Conservation (phyloP, 129 eudicot species). For the Centella asiatica region DNA sequence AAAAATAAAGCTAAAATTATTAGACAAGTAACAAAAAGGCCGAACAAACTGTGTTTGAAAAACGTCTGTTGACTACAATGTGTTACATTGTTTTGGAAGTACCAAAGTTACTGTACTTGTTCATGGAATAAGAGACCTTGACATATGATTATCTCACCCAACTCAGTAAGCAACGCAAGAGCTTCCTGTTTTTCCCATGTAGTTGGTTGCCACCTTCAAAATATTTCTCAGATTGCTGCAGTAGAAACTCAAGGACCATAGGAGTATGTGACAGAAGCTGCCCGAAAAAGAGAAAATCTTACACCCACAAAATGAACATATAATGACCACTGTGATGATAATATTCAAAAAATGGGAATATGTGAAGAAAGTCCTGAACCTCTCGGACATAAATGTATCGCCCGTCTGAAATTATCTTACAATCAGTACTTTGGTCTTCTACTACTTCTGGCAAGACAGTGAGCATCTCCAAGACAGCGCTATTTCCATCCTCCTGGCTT, state of each 20-base stretch:
- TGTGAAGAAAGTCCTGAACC: constrained; percentile 31
- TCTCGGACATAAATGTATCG: constrained; percentile 57
- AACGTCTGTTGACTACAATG: background rate
- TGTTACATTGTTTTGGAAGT: background rate
- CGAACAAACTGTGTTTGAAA: background rate
- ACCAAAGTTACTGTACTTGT: constrained; percentile 2
- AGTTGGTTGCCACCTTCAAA: constrained; percentile 37
- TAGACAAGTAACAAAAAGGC: background rate
- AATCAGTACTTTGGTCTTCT: constrained; percentile 60
- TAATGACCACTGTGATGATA: background rate
- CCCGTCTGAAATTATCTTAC: constrained; percentile 34
- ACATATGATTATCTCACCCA: constrained; percentile 53
- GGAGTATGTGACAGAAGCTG: constrained; percentile 88
- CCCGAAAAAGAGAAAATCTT: constrained; percentile 2
- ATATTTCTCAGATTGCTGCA: constrained; percentile 57
- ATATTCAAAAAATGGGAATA: background rate
- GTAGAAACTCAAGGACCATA: constrained; percentile 64
- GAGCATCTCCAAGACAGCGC: constrained; percentile 86
- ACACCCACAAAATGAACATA: background rate
- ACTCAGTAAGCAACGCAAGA: constrained; percentile 88
- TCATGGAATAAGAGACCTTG: constrained; percentile 16
- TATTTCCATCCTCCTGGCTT: constrained; percentile 54
- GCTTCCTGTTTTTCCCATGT: constrained; percentile 67
- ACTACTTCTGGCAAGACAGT: constrained; percentile 89
- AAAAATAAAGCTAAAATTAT: too few relatives aligned